phyloP scores from a whole-genome alignment of 2,329 filamentous ascomycete species.

The Cladosporium austrohemisphaericum region DNA sequence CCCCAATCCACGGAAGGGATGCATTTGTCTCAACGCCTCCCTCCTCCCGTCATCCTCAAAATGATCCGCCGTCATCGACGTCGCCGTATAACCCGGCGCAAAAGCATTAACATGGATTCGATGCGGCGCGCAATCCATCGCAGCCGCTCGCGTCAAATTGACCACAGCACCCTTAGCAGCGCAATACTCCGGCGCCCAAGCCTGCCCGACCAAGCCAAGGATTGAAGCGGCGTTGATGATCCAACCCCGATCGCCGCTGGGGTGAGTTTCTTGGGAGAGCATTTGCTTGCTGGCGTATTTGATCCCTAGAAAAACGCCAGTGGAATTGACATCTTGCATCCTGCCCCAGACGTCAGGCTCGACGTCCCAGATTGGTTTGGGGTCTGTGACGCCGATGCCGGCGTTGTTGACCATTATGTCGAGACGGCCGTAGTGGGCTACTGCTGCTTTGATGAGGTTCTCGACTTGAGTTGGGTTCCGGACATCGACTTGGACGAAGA shows the following conservation, averaged over 20 bases:
- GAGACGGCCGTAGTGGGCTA: constrained; percentile 54
- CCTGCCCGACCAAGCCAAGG: constrained; percentile 37
- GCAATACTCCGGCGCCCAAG: constrained; percentile 22
- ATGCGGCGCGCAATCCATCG: constrained; percentile 28
- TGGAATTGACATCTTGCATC: constrained; percentile 36
- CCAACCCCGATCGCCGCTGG: constrained; percentile 45
- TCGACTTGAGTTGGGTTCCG: constrained; percentile 24
- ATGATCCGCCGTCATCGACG: constrained; percentile 22
- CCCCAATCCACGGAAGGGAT: constrained; percentile 71
- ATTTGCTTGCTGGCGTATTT: constrained; percentile 50
- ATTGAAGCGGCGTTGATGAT: constrained; percentile 50
- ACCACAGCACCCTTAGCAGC: constrained; percentile 28
- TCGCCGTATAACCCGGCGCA: constrained; percentile 27
- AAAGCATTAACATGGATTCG: constrained; percentile 30
- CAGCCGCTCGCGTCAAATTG: constrained; percentile 26
- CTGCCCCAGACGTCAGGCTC: constrained; percentile 46
- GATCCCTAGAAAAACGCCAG: constrained; percentile 40
- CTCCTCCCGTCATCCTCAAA: constrained; percentile 52
- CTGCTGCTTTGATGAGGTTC: constrained; percentile 46
- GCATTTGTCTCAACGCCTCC: constrained; percentile 73
- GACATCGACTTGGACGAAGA: constrained; percentile 38
- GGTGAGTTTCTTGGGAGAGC: constrained; percentile 44
- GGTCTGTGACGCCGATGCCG: constrained; percentile 51
- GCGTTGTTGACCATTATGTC: constrained; percentile 82
- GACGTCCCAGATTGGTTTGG: constrained; percentile 44